These are phyloP conservation scores for Exophiala sideris DNA, from an alignment of 2,329 filamentous ascomycete species.

Conservation along the genomic window DNA sequence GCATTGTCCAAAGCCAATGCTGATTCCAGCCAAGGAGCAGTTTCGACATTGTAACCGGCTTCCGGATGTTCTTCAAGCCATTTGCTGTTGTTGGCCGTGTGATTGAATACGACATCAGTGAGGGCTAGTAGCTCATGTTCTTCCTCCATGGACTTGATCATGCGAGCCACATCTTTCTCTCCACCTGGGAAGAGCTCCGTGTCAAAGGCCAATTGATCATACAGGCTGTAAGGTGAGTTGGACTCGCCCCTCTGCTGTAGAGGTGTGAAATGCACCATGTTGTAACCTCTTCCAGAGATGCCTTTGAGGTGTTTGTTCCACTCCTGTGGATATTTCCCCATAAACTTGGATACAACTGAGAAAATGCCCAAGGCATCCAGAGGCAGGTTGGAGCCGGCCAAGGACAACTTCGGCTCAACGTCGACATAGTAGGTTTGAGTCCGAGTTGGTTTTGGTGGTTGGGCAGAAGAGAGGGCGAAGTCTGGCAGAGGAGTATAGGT, in stretches of 20 bases:
- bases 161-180: slow-evolving; percentile 71
- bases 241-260: slow-evolving; percentile 83
- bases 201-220: slow-evolving; percentile 87
- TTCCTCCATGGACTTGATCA: slow-evolving; percentile 78
- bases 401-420: slow-evolving; percentile 74
- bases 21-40: slow-evolving; percentile 69
- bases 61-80: slow-evolving; percentile 96
- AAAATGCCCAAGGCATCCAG: slow-evolving; percentile 86
- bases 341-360: slow-evolving; percentile 95
- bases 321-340: slow-evolving; percentile 85
- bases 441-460: slow-evolving; percentile 56
- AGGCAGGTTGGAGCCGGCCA: slow-evolving; percentile 72
- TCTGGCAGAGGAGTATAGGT: slow-evolving; percentile 85
- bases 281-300: slow-evolving; percentile 89
- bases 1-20: slow-evolving; percentile 74
- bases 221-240: slow-evolving; percentile 96
- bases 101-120: slow-evolving; percentile 97
- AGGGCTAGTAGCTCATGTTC: slow-evolving; percentile 81
- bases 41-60: slow-evolving; percentile 88
- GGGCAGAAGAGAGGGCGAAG: slow-evolving; percentile 59
- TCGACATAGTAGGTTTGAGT: slow-evolving; percentile 89
- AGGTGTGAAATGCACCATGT: slow-evolving; percentile 98
- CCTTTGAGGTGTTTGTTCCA: slow-evolving; percentile 88
- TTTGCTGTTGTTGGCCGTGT: slow-evolving; percentile 91
- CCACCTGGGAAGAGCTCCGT: slow-evolving; percentile 76